A percentile compares a stretch with the other conserved stretches of the same genome.
Conservation (phyloP, 257 asterid genomes). For the Parsonsia alboflavescens region DNA sequence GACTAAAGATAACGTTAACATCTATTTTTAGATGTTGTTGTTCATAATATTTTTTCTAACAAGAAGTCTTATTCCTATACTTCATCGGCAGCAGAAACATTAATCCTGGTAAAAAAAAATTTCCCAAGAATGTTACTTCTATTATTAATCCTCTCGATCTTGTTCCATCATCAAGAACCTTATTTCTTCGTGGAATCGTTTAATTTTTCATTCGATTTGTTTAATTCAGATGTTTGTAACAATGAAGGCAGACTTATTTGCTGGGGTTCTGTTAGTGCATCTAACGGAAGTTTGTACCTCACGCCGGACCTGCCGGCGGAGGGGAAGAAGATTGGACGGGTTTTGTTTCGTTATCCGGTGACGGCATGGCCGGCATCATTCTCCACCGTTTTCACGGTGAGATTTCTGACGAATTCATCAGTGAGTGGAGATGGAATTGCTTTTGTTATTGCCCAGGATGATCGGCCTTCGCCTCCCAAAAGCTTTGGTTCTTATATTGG, state of each 20-base stretch:
- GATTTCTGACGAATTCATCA: slow-evolving; percentile 35
- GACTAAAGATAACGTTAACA: slow-evolving; percentile 11
- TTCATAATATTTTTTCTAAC: background rate
- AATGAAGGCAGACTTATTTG: slow-evolving; percentile 36
- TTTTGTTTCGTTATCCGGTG: slow-evolving; percentile 39
- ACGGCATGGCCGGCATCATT: slow-evolving; percentile 57
- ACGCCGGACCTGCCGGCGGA: slow-evolving; percentile 29
- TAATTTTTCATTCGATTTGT: slow-evolving; percentile 48
- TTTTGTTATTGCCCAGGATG: slow-evolving; percentile 49
- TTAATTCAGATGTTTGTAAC: slow-evolving; percentile 37
- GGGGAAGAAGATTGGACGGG: slow-evolving; percentile 39
- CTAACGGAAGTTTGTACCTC: slow-evolving; percentile 39
- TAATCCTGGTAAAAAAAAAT: too few relatives aligned
- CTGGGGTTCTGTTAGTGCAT: slow-evolving; percentile 49
- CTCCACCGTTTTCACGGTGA: slow-evolving; percentile 45
- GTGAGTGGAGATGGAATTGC: slow-evolving; percentile 63
- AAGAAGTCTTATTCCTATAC: too few relatives aligned
- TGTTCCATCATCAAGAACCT: slow-evolving; percentile 33
- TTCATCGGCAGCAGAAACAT: too few relatives aligned
- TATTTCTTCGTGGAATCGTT: slow-evolving; percentile 27
- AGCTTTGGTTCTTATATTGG: slow-evolving; percentile 64
- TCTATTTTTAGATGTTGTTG: background rate
- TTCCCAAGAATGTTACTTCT: slow-evolving; percentile 31
- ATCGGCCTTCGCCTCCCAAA: slow-evolving; percentile 49
- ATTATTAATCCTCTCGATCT: slow-evolving; percentile 16